Base-by-base conservation (phyloP, 2,329 filamentous ascomycete species). In the Ceratocystis cubensis region DNA sequence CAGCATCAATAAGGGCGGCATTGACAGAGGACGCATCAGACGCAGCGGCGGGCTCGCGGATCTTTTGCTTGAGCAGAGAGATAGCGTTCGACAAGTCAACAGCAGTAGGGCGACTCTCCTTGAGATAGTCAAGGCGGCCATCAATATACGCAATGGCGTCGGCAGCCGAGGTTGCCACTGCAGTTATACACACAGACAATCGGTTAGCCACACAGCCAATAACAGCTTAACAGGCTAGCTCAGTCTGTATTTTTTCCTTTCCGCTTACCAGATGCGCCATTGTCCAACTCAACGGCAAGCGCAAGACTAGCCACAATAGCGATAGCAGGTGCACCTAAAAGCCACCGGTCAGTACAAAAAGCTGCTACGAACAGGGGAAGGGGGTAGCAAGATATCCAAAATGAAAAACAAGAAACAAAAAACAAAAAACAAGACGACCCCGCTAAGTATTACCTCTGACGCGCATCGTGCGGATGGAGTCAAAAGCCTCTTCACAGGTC, bases 221-320 rank as follows among this genome's bases (percentile, higher is more conserved):
- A n/a, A 15, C 37, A 41, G 3, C 37, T 33, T 2, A 33, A 33
- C 30, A 33, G 1, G 30, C 6, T 33, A 33, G 6, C 30, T 41
- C 13, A 56, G 25, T 15, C 13, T 13, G 20, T 61, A 5, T n/a
- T 69, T 15, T 15, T 17, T 33, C 8, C 10, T 46, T 37, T 20
- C n/a, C 25, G 75, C 76, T 68, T 72, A 78, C 78, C 73, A 71
- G 76, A 78, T 61, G 73, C 75, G 68, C 81, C 81, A 6, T 83
- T 82, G 63, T 85, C 79, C 7, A 97, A 77, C 75, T 97, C 93
- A 7, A 96, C 89, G 1, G 91, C 92, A 45, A 96, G 83, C 1
- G 89, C 87, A 44, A 99, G 82, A 22, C 89, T 89, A 25, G 94
- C 94, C n/a, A 99, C 94, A 70, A 99, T 97, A 57, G 94, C 94